A percentile compares a stretch with the other conserved stretches of the same genome.
phyloP scores from a whole-genome alignment of 345 rosid species.

The Arabis alpina region DNA sequence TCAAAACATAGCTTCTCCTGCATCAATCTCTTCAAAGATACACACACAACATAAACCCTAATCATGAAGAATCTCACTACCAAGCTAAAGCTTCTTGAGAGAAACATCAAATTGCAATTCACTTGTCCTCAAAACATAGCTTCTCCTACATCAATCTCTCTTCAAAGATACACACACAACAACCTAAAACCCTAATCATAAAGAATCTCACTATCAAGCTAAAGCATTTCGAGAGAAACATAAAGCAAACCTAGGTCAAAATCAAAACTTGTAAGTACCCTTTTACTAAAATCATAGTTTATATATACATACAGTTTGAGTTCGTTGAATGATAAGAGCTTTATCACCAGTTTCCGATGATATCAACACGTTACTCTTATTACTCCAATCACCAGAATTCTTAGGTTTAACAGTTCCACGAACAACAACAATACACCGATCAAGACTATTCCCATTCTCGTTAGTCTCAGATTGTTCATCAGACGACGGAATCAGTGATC shows the following conservation, averaged over 20 bases:
- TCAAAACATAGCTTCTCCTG: no score
- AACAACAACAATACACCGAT: slow-evolving; percentile 56
- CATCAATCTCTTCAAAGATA: no score
- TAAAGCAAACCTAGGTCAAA: slow-evolving; percentile 6
- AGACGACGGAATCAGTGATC: slow-evolving; percentile 48
- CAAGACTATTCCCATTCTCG: slow-evolving; percentile 19
- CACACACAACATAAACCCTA: no score
- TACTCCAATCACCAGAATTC: slow-evolving; percentile 48
- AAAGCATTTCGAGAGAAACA: background rate
- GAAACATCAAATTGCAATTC: no score
- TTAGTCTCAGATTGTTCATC: slow-evolving; percentile 30
- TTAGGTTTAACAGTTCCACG: slow-evolving; percentile 70
- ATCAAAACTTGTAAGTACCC: background rate
- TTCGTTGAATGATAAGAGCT: slow-evolving; percentile 81
- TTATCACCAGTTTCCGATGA: slow-evolving; percentile 79
- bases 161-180: background rate
- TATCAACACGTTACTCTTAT: slow-evolving; percentile 51
- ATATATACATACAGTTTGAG: slow-evolving; percentile 62
- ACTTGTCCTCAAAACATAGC: background rate
- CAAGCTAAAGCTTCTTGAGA: no score
- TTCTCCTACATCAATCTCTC: background rate
- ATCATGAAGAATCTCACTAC: no score
- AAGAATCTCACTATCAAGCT: background rate
- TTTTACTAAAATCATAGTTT: background rate
- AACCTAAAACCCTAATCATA: background rate